Percentiles rank a stretch among this genome's conserved stretches.
phyloP scores from a whole-genome alignment of 768 basidiomycete species.

The Boletus eberwhitei region DNA sequence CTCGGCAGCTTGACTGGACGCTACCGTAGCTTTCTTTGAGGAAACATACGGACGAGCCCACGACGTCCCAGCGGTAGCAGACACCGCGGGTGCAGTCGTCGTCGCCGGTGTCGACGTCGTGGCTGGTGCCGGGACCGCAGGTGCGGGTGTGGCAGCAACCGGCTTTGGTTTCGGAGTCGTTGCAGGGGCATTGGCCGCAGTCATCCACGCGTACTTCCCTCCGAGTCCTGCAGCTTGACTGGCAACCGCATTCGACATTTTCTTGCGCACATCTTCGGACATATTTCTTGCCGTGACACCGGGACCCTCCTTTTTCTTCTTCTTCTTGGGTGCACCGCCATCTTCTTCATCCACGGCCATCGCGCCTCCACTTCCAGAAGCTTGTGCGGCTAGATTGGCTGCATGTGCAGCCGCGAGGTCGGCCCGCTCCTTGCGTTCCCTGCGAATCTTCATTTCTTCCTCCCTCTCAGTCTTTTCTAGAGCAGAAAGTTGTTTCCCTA shows the following conservation, averaged over 20 bases:
- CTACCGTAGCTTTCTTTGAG: slow-evolving; percentile 40
- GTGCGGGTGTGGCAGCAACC: slow-evolving; percentile 31
- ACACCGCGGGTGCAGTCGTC: slow-evolving; percentile 31
- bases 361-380: slow-evolving; percentile 33
- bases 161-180: slow-evolving; percentile 39
- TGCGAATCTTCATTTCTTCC: slow-evolving; percentile 71
- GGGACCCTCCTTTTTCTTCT: slow-evolving; percentile 78
- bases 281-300: slow-evolving; percentile 85
- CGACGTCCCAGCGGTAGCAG: slow-evolving; percentile 29
- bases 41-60: slow-evolving; percentile 68
- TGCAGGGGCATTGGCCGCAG: slow-evolving; percentile 49
- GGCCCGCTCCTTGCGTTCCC: slow-evolving; percentile 75
- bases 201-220: slow-evolving; percentile 90
- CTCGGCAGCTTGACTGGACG: slow-evolving; percentile 40
- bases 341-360: slow-evolving; percentile 45
- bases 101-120: slow-evolving; percentile 30
- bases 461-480: slow-evolving; percentile 80
- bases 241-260: slow-evolving; percentile 87
- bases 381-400: slow-evolving; percentile 58
- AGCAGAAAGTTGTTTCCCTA: slow-evolving; percentile 71
- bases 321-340: slow-evolving; percentile 67
- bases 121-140: slow-evolving; percentile 23
- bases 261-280: slow-evolving; percentile 89
- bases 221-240: slow-evolving; percentile 84
- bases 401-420: slow-evolving; percentile 72